A percentile compares a stretch with the other conserved stretches of the same genome.
Conservation (phyloP, 1,284 basidiomycete genomes). For the Pyrrhoderma noxium region DNA sequence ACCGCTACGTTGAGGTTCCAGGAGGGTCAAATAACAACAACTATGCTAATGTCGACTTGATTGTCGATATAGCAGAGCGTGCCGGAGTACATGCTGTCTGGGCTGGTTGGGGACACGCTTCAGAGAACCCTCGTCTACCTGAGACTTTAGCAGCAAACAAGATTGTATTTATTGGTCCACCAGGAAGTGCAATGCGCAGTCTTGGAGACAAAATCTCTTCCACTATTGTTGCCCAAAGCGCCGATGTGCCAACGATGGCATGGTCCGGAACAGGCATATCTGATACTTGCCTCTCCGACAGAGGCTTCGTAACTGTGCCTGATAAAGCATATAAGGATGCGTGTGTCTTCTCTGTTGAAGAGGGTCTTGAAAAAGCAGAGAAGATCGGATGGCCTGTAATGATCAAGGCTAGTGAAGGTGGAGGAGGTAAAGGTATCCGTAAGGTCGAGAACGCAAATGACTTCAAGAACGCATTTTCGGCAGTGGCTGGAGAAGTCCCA, state of each 20-base stretch:
- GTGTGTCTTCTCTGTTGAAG: slow-evolving; percentile 86
- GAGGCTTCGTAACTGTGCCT: slow-evolving; percentile 91
- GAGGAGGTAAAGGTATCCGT: slow-evolving; percentile 97
- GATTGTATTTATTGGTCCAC: slow-evolving; percentile 99
- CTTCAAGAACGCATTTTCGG: slow-evolving; percentile 92
- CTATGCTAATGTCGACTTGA: slow-evolving; percentile 99
- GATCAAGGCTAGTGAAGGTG: slow-evolving; percentile 99
- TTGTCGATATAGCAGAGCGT: slow-evolving; percentile 97
- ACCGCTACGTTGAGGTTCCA: slow-evolving; percentile 97
- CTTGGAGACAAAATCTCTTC: slow-evolving; percentile 99
- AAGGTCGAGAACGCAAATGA: slow-evolving; percentile 81
- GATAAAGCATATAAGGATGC: slow-evolving; percentile 88
- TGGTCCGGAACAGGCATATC: slow-evolving; percentile 97
- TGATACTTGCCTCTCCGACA: slow-evolving; percentile 80
- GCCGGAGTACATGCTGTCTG: slow-evolving; percentile 98
- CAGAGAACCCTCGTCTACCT: slow-evolving; percentile 97
- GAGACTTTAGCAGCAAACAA: slow-evolving; percentile 90
- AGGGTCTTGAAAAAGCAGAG: slow-evolving; percentile 81
- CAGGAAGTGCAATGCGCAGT: slow-evolving; percentile 98
- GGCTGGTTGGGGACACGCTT: slow-evolving; percentile 99
- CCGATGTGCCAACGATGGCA: slow-evolving; percentile 96
- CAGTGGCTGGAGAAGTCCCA: slow-evolving; percentile 94
- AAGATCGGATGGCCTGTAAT: slow-evolving; percentile 96
- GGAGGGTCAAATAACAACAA: slow-evolving; percentile 99
- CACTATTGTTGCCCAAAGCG: slow-evolving; percentile 97